Conservation (phyloP, 2,329 filamentous ascomycete species). For the Xylaria sp. region DNA sequence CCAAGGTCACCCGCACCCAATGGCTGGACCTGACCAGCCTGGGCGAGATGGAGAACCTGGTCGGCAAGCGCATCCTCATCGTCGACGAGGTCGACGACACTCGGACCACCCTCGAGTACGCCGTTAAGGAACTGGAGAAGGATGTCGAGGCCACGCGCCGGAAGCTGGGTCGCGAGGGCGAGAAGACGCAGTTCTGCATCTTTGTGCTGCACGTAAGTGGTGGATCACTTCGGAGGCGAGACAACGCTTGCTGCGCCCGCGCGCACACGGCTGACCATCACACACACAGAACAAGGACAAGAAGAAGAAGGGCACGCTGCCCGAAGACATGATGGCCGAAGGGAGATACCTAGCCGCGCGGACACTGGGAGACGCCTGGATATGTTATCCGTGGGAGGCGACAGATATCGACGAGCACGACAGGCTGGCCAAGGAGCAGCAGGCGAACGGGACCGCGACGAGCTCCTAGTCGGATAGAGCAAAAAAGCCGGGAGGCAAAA, state of each 20-base stretch:
- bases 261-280: not conserved
- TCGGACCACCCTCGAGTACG: slow-evolving; percentile 78
- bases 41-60: slow-evolving; percentile 73
- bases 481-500: slow-evolving; percentile 2
- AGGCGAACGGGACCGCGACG: slow-evolving; percentile 39
- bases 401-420: slow-evolving; percentile 94
- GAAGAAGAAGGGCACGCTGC: slow-evolving; percentile 85
- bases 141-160: slow-evolving; percentile 83
- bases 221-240: not conserved
- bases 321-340: slow-evolving; percentile 72
- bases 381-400: slow-evolving; percentile 99
- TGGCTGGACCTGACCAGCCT: slow-evolving; percentile 85
- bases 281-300: slow-evolving; percentile 87
- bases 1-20: slow-evolving; percentile 95
- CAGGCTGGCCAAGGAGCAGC: slow-evolving; percentile 59
- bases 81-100: slow-evolving; percentile 89
- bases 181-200: slow-evolving; percentile 87
- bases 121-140: slow-evolving; percentile 79
- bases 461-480: slow-evolving; percentile 13
- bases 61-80: slow-evolving; percentile 81
- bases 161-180: slow-evolving; percentile 67
- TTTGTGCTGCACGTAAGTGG: slow-evolving; percentile 89
- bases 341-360: slow-evolving; percentile 81
- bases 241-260: not conserved
- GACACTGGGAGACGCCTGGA: slow-evolving; percentile 94